A percentile compares a stretch with the other conserved stretches of the same genome.
These are phyloP conservation scores for Metschnikowia reukaufii DNA, from an alignment of 805 yeast genomes.

Conservation along the genomic window DNA sequence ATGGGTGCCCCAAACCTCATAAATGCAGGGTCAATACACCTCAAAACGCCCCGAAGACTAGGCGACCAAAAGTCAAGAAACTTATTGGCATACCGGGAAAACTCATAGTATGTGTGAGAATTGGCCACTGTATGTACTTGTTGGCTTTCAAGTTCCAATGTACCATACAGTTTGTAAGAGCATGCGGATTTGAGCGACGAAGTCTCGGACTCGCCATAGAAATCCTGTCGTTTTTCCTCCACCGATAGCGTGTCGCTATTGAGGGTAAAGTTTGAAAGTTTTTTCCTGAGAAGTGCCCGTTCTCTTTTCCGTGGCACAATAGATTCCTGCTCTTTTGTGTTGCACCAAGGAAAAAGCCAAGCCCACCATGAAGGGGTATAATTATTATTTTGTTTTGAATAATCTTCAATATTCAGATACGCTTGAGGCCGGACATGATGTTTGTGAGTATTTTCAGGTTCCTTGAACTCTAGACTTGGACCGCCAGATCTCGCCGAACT, in stretches of 20 bases:
- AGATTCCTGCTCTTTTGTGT: background rate
- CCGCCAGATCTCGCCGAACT: background rate
- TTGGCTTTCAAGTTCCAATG: constrained; percentile 21
- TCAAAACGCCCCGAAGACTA: background rate
- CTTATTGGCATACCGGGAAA: constrained; percentile 22
- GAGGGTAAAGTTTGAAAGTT: constrained; percentile 23
- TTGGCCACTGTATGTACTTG: constrained; percentile 8
- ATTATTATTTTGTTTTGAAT: no score
- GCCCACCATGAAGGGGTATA: constrained; percentile 8
- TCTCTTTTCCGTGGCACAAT: background rate
- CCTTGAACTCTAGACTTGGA: background rate
- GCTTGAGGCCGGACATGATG: background rate
- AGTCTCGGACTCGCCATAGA: constrained; percentile 9
- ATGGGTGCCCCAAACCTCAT: constrained; percentile 16
- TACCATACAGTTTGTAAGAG: constrained; percentile 13
- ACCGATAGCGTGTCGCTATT: constrained; percentile 11
- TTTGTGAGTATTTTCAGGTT: background rate
- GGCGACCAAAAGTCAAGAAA: constrained; percentile 18
- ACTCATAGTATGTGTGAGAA: constrained; percentile 25
- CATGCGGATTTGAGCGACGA: constrained; percentile 12
- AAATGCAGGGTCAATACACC: constrained; percentile 19
- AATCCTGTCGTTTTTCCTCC: constrained; percentile 11
- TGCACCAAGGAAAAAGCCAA: constrained; percentile 10
- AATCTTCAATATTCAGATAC: background rate
- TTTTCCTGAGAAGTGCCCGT: constrained; percentile 17